phyloP scores from a whole-genome alignment of 768 basidiomycete genomes.

The Termitomyces sp. region DNA sequence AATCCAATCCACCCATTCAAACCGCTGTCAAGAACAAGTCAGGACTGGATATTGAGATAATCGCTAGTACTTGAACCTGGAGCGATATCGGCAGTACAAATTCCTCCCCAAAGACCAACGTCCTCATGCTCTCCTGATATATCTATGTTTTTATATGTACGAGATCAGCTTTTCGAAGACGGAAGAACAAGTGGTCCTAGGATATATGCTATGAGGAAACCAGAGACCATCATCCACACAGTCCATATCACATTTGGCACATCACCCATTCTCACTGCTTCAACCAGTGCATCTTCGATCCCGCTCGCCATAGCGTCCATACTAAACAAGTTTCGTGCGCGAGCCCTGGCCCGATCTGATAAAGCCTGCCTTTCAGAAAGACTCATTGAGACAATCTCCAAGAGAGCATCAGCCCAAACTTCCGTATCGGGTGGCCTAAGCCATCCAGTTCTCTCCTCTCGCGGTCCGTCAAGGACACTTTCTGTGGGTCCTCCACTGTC shows the following conservation, averaged over 20 bases:
- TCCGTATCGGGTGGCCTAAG: slow-evolving; percentile 55
- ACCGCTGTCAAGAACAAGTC: neutral
- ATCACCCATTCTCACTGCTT: slow-evolving; percentile 53
- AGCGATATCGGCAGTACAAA: neutral
- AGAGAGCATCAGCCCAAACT: slow-evolving; percentile 67
- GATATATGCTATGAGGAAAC: slow-evolving; percentile 26
- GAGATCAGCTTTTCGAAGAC: neutral
- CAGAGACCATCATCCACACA: slow-evolving; percentile 22
- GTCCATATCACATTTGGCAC: slow-evolving; percentile 7
- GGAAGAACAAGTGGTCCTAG: slow-evolving; percentile 15
- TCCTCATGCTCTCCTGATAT: neutral
- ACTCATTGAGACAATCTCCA: slow-evolving; percentile 47
- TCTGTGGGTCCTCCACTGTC: slow-evolving; percentile 88
- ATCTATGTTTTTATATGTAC: neutral
- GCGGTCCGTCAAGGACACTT: slow-evolving; percentile 46
- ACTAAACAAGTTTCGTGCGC: slow-evolving; percentile 66
- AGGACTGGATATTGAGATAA: neutral
- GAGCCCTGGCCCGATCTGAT: slow-evolving; percentile 44
- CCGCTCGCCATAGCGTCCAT: slow-evolving; percentile 68
- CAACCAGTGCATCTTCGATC: slow-evolving; percentile 48
- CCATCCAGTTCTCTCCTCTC: slow-evolving; percentile 66
- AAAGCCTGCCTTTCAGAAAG: slow-evolving; percentile 40
- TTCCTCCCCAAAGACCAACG: neutral
- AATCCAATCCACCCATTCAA: neutral
- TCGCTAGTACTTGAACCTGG: neutral